These are phyloP conservation scores for Plectosphaerella cucumerina DNA, from an alignment of 2,329 filamentous ascomycete species.

Conservation along the genomic window DNA sequence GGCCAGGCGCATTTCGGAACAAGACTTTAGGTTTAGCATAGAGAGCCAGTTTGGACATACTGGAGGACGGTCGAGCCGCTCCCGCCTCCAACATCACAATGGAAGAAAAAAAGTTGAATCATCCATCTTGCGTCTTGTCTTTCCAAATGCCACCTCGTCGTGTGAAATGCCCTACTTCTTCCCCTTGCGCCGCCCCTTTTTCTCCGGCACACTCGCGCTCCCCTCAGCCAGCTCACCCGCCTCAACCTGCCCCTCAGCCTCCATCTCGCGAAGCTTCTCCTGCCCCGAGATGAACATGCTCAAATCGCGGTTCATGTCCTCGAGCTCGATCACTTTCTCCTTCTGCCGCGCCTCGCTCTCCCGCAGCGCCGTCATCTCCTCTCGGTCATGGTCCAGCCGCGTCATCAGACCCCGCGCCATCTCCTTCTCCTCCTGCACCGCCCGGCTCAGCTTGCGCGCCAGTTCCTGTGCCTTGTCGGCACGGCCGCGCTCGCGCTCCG, in stretches of 20 bases:
- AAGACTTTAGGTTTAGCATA: no score
- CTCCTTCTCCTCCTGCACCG: constrained; percentile 81
- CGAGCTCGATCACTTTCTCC: constrained; percentile 65
- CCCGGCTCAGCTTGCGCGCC: constrained; percentile 69
- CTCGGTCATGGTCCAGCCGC: constrained; percentile 71
- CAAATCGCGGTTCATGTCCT: constrained; percentile 83
- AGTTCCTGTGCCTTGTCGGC: constrained; percentile 70
- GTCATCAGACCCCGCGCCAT: constrained; percentile 77
- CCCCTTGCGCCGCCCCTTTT: constrained; percentile 50
- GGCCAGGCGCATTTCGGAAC: no score
- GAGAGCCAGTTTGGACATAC: no score
- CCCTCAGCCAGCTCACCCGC: constrained; percentile 74
- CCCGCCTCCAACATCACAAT: no score
- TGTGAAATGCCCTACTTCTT: constrained; percentile 27
- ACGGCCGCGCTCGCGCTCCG: constrained; percentile 63
- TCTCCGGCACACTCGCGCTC: constrained; percentile 62
- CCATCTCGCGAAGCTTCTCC: constrained; percentile 72
- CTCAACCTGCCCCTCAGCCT: constrained; percentile 52
- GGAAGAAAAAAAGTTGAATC: no score
- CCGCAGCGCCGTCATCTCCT: constrained; percentile 54
- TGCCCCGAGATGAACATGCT: constrained; percentile 82
- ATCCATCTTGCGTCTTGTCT: no score
- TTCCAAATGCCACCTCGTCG: no score
- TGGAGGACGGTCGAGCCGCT: no score
- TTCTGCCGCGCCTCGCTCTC: constrained; percentile 54